A percentile compares a stretch with the other conserved stretches of the same genome.
Evolutionary conservation across 345 rosid genomes (phyloP).

Genomic region (thale cress (Arabidopsis thaliana)): TAIR10.1 NC_003070.9:20602501-20603000

Average conservation of each 20-base stretch:
- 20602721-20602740: neutral
- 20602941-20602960: conserved; percentile 71
- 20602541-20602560: no score
- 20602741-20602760: neutral
- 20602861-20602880: neutral
- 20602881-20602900: conserved; percentile 54
- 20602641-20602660: neutral
- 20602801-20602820: neutral
- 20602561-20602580: no score
- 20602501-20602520: neutral
- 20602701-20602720: conserved; percentile 25
- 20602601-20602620: no score
- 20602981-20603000: conserved; percentile 52
- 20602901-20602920: conserved; percentile 68
- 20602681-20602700: conserved; percentile 12
- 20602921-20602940: conserved; percentile 63
- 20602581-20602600: no score
- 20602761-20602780: neutral
- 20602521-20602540: no score
- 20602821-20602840: neutral
- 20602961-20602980: conserved; percentile 66
- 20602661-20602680: conserved; percentile 2
- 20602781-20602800: conserved; percentile 1
- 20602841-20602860: no score
- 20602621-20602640: neutral